Evolutionary conservation across 1,139 yeast species (phyloP).

Genomic region (Hansenula sp.): DNA sequence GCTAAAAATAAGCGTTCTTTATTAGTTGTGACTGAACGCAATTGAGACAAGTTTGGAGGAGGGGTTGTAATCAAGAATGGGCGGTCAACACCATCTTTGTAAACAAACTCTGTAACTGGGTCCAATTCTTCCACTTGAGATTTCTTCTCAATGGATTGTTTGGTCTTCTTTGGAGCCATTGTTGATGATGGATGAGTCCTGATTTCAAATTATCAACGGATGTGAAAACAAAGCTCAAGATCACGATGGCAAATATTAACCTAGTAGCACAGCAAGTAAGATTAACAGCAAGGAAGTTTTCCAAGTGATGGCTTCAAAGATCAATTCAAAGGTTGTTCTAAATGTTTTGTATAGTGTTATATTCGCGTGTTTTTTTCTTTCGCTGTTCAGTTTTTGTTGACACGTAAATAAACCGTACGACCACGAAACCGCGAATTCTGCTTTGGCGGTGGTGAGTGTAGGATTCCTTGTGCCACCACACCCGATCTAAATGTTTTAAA

Average conservation of each 20-base stretch:
- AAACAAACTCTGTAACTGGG: conserved; percentile 39
- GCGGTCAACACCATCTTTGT: conserved; percentile 37
- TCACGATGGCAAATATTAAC: neutral
- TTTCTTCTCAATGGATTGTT: neutral
- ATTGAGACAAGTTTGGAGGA: conserved; percentile 31
- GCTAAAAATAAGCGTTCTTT: conserved; percentile 41
- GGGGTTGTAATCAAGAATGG: conserved; percentile 41
- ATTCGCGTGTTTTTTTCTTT: conserved; percentile 1
- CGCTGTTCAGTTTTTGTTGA: conserved; percentile 1
- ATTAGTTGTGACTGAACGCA: conserved; percentile 30
- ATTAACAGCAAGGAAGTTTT: too few relatives aligned
- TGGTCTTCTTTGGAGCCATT: neutral
- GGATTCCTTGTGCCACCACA: neutral
- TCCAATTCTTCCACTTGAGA: conserved; percentile 1
- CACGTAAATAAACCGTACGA: neutral
- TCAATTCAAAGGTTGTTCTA: neutral
- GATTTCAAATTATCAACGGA: too few relatives aligned
- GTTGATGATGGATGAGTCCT: neutral
- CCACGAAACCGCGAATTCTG: too few relatives aligned
- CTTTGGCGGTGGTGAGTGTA: neutral
- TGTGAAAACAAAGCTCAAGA: too few relatives aligned
- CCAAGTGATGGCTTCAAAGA: neutral
- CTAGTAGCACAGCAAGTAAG: neutral
- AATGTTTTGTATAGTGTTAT: neutral
- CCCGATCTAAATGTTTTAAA: too few relatives aligned